A percentile compares a stretch with the other conserved stretches of the same genome.
phyloP scores from a whole-genome alignment of 2,329 filamentous ascomycete species.

The Colletotrichum somersetense region DNA sequence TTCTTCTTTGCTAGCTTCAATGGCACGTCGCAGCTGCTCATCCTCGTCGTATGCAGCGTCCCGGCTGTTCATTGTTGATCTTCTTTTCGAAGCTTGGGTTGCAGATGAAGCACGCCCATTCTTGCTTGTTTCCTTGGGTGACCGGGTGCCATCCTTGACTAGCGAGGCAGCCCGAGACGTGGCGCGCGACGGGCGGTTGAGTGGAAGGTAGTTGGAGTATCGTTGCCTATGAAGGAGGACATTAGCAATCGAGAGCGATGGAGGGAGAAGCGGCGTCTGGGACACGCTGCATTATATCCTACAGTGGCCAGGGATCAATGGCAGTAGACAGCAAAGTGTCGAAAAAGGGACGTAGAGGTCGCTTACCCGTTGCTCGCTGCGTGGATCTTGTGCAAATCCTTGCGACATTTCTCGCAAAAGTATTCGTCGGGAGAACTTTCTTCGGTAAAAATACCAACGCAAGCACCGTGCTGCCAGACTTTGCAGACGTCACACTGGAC shows the following conservation, averaged over 20 bases:
- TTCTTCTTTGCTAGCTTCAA: slow-evolving; percentile 95
- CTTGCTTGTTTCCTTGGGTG: slow-evolving; percentile 67
- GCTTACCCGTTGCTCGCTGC: slow-evolving; percentile 87
- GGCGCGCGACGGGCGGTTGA: slow-evolving; percentile 67
- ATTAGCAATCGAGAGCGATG: slow-evolving; percentile 19
- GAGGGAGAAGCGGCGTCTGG: background rate
- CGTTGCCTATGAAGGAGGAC: slow-evolving; percentile 63
- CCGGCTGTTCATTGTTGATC: slow-evolving; percentile 97
- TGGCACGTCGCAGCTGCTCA: slow-evolving; percentile 86
- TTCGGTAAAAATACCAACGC: slow-evolving; percentile 96
- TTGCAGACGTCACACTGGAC: slow-evolving; percentile 98
- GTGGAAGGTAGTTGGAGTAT: slow-evolving; percentile 75
- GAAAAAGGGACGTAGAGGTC: slow-evolving; percentile 16
- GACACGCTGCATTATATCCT: background rate
- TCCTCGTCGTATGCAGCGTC: slow-evolving; percentile 97
- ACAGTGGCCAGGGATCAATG: background rate
- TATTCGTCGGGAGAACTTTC: slow-evolving; percentile 95
- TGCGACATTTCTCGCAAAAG: slow-evolving; percentile 95
- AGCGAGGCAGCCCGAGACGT: slow-evolving; percentile 74
- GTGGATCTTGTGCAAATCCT: slow-evolving; percentile 89
- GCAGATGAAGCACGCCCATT: slow-evolving; percentile 65
- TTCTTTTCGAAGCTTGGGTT: slow-evolving; percentile 78
- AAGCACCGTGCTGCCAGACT: slow-evolving; percentile 98
- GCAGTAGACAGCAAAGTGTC: slow-evolving; percentile 33
- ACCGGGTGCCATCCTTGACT: slow-evolving; percentile 71